Base-by-base conservation (phyloP, 306 rosid species). In the Dalbergia oliveri region DNA sequence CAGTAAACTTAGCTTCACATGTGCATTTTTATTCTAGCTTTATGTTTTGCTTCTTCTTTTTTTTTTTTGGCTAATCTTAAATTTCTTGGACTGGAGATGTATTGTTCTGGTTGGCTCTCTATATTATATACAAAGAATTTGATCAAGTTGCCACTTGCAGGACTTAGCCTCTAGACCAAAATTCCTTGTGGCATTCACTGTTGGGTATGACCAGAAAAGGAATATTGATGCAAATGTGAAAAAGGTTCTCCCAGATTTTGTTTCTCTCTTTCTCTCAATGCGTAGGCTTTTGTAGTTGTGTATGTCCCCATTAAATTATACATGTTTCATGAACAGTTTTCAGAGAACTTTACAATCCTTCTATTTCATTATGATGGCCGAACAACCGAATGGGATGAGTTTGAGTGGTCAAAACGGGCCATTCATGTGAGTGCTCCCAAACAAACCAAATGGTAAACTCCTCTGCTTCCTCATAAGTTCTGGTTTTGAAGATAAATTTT, bases 341-440 rank as follows among this genome's bases (percentile, higher is more conserved):
- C 99, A 64, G 91, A 85, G 72, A 83, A 96, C 82, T 96, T 96
- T 76, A 93, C 98, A 2, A 83, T 96, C 81, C 90, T 96, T 77
- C 88, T 96, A 70, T 96, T 96, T 87, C 99, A 96, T 89, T 96
- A 96, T 33, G 99, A 96, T 86, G 99, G 97, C 58, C 92, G 83
- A 84, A 91, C 98, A 75, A 91, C 93, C 14, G 98, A 96, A 78
- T 93, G 99, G 98, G 99, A 93, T 63, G 93, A 93, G 56, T 89
- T 93, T 81, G 98, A 93, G 84, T 93, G 98, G 99, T 96, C 99
- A 31, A 89, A 89, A 82, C 83, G 64, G 59, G 99, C 99, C 39
- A 91, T 96, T 86, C 99, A 96, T 84, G 87, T 96, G 78, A 93
- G 99, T 72, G 92, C 59, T 81, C 93, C 63, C 73, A 96, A 89